Conservation (phyloP, 345 rosid species). For the Hibiscus mutabilis region DNA sequence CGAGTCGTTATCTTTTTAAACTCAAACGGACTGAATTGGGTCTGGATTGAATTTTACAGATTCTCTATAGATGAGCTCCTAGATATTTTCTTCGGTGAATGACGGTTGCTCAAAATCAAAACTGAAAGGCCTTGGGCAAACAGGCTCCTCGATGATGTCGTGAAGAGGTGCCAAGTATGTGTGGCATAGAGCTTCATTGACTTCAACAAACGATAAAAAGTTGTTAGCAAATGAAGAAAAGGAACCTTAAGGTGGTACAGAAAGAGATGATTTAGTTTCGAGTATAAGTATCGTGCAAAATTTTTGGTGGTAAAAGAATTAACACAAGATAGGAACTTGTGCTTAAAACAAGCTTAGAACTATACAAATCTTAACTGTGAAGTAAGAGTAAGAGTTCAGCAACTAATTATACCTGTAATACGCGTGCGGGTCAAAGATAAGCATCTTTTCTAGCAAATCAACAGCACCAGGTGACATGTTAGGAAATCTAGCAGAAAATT, state of each 20-base stretch:
- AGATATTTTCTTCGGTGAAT: constrained; percentile 85
- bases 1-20: background rate
- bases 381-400: background rate
- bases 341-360: no score
- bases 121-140: constrained; percentile 71
- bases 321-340: no score
- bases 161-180: constrained; percentile 5
- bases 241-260: background rate
- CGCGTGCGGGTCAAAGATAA: constrained; percentile 90
- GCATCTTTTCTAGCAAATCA: constrained; percentile 92
- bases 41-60: constrained; percentile 83
- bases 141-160: constrained; percentile 58
- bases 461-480: constrained; percentile 61
- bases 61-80: constrained; percentile 95
- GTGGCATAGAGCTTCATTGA: constrained; percentile 64
- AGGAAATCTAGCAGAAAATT: constrained; percentile 63
- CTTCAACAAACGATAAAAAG: constrained; percentile 34
- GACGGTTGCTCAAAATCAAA: constrained; percentile 95
- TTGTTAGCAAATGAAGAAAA: background rate
- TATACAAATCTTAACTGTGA: constrained; percentile 2
- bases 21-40: constrained; percentile 22
- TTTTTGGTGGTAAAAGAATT: no score
- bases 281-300: no score
- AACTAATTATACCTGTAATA: constrained; percentile 57
- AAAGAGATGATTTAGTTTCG: no score